Conservation (phyloP, 345 rosid species). For the Camelina hispida region DNA sequence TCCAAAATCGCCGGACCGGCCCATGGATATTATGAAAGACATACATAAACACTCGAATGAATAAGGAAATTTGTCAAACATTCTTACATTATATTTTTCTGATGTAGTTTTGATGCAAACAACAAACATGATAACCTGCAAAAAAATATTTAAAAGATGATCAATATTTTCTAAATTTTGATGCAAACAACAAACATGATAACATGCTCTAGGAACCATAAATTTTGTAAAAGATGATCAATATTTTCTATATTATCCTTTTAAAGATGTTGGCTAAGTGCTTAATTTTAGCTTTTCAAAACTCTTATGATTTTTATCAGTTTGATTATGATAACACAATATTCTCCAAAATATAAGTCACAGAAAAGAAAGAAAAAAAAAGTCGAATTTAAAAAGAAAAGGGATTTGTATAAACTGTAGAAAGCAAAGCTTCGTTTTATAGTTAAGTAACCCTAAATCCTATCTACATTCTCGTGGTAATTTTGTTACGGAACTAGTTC, state of each 20-base stretch:
- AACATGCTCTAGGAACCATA: slow-evolving; percentile 31
- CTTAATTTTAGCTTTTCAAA: neutral
- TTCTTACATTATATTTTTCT: too few relatives aligned
- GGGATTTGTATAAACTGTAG: neutral
- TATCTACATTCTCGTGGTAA: neutral
- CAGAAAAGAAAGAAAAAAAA: neutral
- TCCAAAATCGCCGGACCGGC: too few relatives aligned
- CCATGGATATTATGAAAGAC: too few relatives aligned
- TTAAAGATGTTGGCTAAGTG: slow-evolving; percentile 5
- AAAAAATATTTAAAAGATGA: too few relatives aligned
- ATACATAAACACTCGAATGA: too few relatives aligned
- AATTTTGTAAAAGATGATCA: neutral
- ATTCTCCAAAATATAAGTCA: neutral
- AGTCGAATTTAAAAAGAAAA: neutral
- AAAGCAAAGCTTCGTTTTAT: neutral
- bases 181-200: too few relatives aligned
- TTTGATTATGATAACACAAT: too few relatives aligned
- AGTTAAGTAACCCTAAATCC: neutral
- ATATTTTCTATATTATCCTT: neutral
- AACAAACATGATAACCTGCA: too few relatives aligned
- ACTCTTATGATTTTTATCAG: neutral
- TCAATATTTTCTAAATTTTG: too few relatives aligned
- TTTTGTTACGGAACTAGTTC: neutral
- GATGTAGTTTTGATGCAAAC: too few relatives aligned
- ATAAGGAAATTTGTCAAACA: too few relatives aligned